Evolutionary conservation across 176 grass and related monocot genomes (phyloP), one percentile per base, ranked within the genome.

Genomic region (Ananas comosus): DNA sequence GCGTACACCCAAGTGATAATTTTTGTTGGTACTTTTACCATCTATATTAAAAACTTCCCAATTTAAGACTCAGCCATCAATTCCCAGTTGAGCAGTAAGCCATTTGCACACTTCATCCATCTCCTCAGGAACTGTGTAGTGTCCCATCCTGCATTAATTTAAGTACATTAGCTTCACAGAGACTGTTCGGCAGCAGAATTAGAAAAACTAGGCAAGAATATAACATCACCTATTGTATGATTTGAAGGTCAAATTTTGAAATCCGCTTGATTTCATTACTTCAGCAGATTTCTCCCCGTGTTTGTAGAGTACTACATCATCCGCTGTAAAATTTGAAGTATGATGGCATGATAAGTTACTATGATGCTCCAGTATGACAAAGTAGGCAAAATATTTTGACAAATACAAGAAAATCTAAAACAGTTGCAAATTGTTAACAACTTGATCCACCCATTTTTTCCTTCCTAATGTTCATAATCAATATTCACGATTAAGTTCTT

Each of bases 71-170:
- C 7, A 78, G 16, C 33, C 70, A 29, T 75, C 76, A 21, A 99
- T 33, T 19, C 59, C 84, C 87, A 93, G 77, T 47, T 76, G 85
- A 25, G 78, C 21, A 1, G 68, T 85, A 5, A 99, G 65, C 80
- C 87, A 99, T 72, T 88, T 87, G 86, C 87, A 69, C 53, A 93
- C 89, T 72, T 99, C 84, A 2, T 93, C 87, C 94, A 99, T 93
- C 80, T 99, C 94, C 67, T 83, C 89, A 23, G 94, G 94, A 48
- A 90, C 66, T 3, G 94, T 99, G 64, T 93, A 93, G 77, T 99
- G 94, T 47, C 89, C 94, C 64, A 93, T 85, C 51, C 94, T 99
- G 70, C 87, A 84, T 24, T 66, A 52, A 19, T 76, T 72, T 16
- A 52, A 68, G 50, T 48, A 74, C 48, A 65, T 67, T 67, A 67